Conservation (phyloP, 2,329 filamentous ascomycete genomes). For the Aspergillus floridensis region DNA sequence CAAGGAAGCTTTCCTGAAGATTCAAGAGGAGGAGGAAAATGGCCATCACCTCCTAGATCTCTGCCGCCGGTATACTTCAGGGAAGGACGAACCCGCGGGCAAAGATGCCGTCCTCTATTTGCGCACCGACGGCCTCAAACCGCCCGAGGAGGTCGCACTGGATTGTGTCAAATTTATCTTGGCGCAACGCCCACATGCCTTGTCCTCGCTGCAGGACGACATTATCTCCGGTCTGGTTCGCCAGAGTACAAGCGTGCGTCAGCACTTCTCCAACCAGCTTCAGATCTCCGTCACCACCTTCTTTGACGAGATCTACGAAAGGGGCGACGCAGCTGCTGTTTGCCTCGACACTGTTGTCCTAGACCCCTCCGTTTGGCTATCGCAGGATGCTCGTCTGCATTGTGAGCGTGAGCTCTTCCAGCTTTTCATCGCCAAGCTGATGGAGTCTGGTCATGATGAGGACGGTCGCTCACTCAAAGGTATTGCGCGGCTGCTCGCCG, state of each 20-base stretch:
- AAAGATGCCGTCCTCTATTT: conserved; percentile 46
- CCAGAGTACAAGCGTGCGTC: conserved; percentile 43
- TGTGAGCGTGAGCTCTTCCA: conserved; percentile 50
- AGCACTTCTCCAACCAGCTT: conserved; percentile 43
- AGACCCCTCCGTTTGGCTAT: conserved; percentile 46
- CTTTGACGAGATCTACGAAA: conserved; percentile 50
- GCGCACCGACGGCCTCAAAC: conserved; percentile 42
- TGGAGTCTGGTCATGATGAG: conserved; percentile 81
- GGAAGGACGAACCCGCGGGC: conserved; percentile 44
- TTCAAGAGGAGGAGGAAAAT: conserved; percentile 42
- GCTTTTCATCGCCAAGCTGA: conserved; percentile 79
- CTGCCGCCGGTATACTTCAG: conserved; percentile 43
- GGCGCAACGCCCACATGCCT: conserved; percentile 32
- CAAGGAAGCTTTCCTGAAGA: conserved; percentile 45
- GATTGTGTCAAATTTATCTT: conserved; percentile 46
- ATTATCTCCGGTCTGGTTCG: conserved; percentile 48
- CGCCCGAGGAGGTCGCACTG: conserved; percentile 42
- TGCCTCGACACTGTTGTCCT: conserved; percentile 48
- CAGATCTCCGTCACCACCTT: conserved; percentile 46
- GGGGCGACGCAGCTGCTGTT: conserved; percentile 48
- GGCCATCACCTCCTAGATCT: conserved; percentile 46
- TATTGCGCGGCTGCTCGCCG: conserved; percentile 57
- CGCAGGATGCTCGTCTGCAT: conserved; percentile 41
- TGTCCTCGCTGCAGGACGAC: conserved; percentile 45
- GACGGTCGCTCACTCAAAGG: conserved; percentile 61